phyloP scores from a whole-genome alignment of 257 asterid species.

The Gentiana dahurica region DNA sequence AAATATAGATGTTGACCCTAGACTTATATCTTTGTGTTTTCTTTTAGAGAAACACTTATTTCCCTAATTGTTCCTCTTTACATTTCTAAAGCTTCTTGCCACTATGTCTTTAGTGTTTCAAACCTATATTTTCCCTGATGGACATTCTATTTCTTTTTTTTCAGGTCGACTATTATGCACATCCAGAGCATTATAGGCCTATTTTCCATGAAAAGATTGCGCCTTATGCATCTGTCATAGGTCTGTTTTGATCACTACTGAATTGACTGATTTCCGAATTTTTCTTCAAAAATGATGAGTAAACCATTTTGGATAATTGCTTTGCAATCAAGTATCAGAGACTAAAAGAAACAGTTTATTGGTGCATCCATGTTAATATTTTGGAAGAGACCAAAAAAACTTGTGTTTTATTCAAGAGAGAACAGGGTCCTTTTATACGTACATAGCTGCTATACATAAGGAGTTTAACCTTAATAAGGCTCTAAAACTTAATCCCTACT shows the following conservation, averaged over 20 bases:
- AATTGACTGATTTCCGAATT: too few species aligned
- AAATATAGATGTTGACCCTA: background rate
- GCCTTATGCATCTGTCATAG: conserved; percentile 80
- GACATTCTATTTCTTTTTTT: conserved; percentile 1
- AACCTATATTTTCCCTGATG: background rate
- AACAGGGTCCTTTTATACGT: too few species aligned
- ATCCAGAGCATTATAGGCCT: conserved; percentile 76
- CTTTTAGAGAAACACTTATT: background rate
- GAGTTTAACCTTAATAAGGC: too few species aligned
- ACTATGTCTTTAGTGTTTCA: background rate
- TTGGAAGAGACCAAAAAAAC: too few species aligned
- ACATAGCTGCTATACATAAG: too few species aligned
- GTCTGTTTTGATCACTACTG: conserved; percentile 28
- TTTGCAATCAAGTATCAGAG: too few species aligned
- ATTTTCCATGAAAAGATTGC: conserved; percentile 78
- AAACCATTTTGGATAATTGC: too few species aligned
- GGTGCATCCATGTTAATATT: too few species aligned
- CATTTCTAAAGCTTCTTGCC: background rate
- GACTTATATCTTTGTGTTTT: background rate
- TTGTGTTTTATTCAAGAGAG: too few species aligned
- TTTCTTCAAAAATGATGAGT: too few species aligned
- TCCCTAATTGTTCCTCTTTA: background rate
- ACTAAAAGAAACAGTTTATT: background rate
- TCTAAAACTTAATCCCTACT: too few species aligned
- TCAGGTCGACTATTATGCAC: conserved; percentile 91